These are phyloP conservation scores for Volvox africanus DNA, from an alignment of 139 green algal genomes.

Conservation along the genomic window DNA sequence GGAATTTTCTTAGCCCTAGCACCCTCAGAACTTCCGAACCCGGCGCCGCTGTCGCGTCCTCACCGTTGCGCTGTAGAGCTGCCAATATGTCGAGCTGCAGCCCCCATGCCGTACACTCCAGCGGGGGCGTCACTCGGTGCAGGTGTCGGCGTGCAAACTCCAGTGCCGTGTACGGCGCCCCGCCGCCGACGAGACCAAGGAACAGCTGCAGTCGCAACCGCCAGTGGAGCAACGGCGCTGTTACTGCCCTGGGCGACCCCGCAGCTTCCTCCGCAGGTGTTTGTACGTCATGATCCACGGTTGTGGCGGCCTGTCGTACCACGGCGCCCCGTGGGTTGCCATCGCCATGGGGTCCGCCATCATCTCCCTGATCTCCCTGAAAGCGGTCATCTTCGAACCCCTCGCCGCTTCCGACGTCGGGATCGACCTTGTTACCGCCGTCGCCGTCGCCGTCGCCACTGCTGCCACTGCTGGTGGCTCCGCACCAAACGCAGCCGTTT, in stretches of 20 bases:
- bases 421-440: neutral
- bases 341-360: too few relatives aligned
- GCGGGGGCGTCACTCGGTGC: neutral
- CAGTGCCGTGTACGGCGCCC: constrained; percentile 13
- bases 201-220: constrained; percentile 22
- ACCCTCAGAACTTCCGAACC: neutral
- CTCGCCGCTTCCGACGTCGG: neutral
- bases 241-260: neutral
- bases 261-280: too few relatives aligned
- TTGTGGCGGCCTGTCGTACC: too few relatives aligned
- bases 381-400: neutral
- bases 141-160: constrained; percentile 31
- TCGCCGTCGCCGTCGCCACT: neutral
- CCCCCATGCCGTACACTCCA: constrained; percentile 20
- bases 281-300: too few relatives aligned
- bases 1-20: neutral
- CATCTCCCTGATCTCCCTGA: too few relatives aligned
- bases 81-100: neutral
- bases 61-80: constrained; percentile 3
- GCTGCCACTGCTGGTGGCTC: neutral
- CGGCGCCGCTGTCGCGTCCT: neutral
- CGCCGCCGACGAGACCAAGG: neutral
- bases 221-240: neutral
- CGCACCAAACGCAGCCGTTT: neutral
- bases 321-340: too few relatives aligned